These are phyloP conservation scores for Hypsizygus marmoreus DNA, from an alignment of 768 basidiomycete species.

Conservation along the genomic window DNA sequence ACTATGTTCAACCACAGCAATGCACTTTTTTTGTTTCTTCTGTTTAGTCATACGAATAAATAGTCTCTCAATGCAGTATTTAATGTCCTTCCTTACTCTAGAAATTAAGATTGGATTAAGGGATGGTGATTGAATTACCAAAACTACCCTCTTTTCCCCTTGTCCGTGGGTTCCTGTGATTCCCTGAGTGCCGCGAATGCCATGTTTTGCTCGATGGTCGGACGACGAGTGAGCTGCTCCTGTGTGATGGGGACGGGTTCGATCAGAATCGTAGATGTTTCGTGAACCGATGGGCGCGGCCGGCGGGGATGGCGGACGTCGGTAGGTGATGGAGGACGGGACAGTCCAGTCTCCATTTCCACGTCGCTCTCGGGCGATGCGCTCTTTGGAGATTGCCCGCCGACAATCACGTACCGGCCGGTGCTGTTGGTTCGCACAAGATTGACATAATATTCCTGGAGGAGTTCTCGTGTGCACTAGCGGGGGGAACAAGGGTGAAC, in stretches of 20 bases:
- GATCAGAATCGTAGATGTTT: conserved; percentile 43
- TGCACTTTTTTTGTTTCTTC: conserved; percentile 8
- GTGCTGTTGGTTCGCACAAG: conserved; percentile 84
- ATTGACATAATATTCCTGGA: conserved; percentile 93
- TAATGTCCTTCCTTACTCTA: conserved; percentile 17
- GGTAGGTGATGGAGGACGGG: conserved; percentile 54
- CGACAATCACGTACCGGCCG: conserved; percentile 55
- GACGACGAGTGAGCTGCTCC: conserved; percentile 51
- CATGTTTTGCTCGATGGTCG: conserved; percentile 84
- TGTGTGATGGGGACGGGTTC: conserved; percentile 41
- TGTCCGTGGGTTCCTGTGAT: conserved; percentile 35
- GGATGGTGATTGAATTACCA: conserved; percentile 6
- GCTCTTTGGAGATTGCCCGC: conserved; percentile 38
- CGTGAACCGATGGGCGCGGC: conserved; percentile 28
- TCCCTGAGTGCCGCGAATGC: conserved; percentile 72
- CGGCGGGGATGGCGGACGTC: conserved; percentile 26
- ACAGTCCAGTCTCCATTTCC: conserved; percentile 55
- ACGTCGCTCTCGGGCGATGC: conserved; percentile 54
- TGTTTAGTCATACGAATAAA: conserved; percentile 20
- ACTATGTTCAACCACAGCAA: conserved; percentile 22
- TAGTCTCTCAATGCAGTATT: conserved; percentile 20
- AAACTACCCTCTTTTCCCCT: conserved; percentile 13
- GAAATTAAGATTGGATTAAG: conserved; percentile 17
- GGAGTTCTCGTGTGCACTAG: conserved; percentile 87
- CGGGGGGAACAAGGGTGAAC: conserved; percentile 28